These are phyloP conservation scores for Auriscalpium microsporum DNA, from an alignment of 768 basidiomycete genomes.

Conservation along the genomic window DNA sequence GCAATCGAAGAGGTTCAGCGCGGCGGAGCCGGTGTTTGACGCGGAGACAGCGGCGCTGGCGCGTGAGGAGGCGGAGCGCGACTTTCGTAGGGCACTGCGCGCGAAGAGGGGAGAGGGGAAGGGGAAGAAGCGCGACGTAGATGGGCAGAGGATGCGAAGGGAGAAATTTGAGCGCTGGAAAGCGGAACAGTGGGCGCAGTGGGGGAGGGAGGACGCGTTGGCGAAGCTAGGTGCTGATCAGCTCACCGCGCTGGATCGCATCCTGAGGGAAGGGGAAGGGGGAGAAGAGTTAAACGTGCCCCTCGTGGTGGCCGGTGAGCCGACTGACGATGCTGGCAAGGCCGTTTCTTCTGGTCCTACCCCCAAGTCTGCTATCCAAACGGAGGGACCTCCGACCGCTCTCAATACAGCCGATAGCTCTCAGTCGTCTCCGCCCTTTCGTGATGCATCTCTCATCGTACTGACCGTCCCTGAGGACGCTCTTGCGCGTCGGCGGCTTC, in stretches of 20 bases:
- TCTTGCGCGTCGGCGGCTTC: conserved; percentile 39
- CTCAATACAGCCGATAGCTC: too few relatives aligned
- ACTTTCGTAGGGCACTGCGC: neutral
- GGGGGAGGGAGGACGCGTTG: conserved; percentile 26
- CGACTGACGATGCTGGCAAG: too few relatives aligned
- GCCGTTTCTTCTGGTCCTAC: too few relatives aligned
- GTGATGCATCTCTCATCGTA: too few relatives aligned
- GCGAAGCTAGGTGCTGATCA: conserved; percentile 25
- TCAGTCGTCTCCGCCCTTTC: too few relatives aligned
- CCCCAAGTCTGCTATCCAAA: too few relatives aligned
- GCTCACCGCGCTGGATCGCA: conserved; percentile 20
- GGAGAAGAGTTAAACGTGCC: too few relatives aligned
- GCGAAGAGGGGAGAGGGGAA: neutral
- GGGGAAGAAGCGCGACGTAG: conserved; percentile 20
- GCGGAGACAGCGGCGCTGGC: neutral
- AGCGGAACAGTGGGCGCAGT: neutral
- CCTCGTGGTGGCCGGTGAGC: too few relatives aligned
- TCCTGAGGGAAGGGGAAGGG: conserved; percentile 18
- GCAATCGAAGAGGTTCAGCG: neutral
- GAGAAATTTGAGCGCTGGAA: neutral
- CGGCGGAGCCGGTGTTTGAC: neutral
- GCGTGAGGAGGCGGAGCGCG: neutral
- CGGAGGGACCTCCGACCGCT: too few relatives aligned
- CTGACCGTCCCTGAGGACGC: too few relatives aligned
- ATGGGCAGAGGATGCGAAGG: conserved; percentile 2